Base-by-base conservation (phyloP, 2,329 filamentous ascomycete species). In the Didymella glomerata region DNA sequence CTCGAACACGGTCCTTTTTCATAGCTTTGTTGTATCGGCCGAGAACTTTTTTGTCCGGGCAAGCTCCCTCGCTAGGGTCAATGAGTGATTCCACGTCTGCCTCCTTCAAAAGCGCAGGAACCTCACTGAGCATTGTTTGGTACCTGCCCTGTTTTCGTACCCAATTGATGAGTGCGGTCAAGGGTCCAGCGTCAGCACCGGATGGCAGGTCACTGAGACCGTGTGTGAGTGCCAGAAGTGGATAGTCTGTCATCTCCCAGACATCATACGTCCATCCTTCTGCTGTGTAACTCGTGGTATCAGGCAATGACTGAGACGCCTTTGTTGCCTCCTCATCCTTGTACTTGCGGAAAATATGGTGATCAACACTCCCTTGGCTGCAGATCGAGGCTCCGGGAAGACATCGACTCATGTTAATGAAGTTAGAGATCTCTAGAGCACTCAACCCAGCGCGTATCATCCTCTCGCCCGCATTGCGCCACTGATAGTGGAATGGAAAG, bases 401-500 rank as follows among this genome's bases (percentile, higher is more conserved):
- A 3, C 16, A n/a, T 9, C 67, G 57, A 1, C 41, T 47, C 61
- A 64, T 60, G 49, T 63, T 61, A 32, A 69, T 56, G 3, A 65
- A 41, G 18, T 61, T 59, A 2, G 46, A 14, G 28, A 30, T 11
- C 4, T 30, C 28, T 10, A 11, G 11, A 30, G 28, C 28, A 10
- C 28, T 30, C 9, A 30, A 2, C 11, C 28, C 28, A 30, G 9
- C 11, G 11, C 28, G 1, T 2, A 13, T 13, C 28, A 30, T 30
- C 11, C 28, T 30, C 28, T 30, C 28, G 28, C 28, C 28, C 11
- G 45, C 63, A 14, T 60, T 47, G 14, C 61, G 46, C 68, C 66
- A 70, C 14, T 57, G 44, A 18, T 60, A 68, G 34, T 70, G 68
- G 1, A 27, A 32, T 0, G 66, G 66, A 13, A 68, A 70, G 20